Conservation (phyloP, 768 basidiomycete species). For the Coprinopsis sp. region DNA sequence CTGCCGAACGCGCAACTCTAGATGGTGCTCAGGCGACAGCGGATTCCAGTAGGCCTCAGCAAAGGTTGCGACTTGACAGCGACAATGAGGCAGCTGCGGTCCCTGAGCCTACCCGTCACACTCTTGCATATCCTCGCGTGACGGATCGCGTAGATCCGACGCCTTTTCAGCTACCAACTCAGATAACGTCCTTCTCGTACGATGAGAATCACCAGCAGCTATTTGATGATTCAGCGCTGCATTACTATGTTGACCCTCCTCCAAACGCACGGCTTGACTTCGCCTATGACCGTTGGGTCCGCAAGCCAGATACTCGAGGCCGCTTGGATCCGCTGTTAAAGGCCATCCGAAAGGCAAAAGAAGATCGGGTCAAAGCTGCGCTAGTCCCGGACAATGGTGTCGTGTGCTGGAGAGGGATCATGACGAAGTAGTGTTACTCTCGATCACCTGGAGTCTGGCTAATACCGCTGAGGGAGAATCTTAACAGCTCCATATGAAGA, state of each 20-base stretch:
- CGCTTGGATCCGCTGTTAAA: conserved; percentile 65
- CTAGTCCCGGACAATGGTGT: conserved; percentile 45
- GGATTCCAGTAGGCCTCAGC: not conserved
- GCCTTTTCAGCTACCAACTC: conserved; percentile 68
- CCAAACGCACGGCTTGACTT: conserved; percentile 56
- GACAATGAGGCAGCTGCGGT: not conserved
- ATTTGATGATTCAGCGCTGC: conserved; percentile 65
- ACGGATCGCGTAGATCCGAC: conserved; percentile 19
- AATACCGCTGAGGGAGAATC: conserved; percentile 53
- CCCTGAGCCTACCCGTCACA: not conserved
- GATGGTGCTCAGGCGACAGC: not conserved
- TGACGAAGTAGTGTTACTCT: conserved; percentile 62
- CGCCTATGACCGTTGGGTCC: conserved; percentile 72
- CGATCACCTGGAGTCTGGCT: not conserved
- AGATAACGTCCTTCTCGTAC: conserved; percentile 71
- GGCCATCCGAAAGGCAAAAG: conserved; percentile 46
- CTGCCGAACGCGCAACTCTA: not conserved
- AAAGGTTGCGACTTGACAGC: not conserved
- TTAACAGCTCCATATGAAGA: conserved; percentile 81
- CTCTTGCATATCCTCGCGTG: conserved; percentile 15
- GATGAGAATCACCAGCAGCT: conserved; percentile 48
- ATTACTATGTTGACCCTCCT: conserved; percentile 70
- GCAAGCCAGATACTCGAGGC: conserved; percentile 58
- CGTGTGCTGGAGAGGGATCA: conserved; percentile 75
- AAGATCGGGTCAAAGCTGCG: conserved; percentile 20